Base-by-base conservation (phyloP, 2,329 filamentous ascomycete genomes). In the Colletotrichum liriopes region DNA sequence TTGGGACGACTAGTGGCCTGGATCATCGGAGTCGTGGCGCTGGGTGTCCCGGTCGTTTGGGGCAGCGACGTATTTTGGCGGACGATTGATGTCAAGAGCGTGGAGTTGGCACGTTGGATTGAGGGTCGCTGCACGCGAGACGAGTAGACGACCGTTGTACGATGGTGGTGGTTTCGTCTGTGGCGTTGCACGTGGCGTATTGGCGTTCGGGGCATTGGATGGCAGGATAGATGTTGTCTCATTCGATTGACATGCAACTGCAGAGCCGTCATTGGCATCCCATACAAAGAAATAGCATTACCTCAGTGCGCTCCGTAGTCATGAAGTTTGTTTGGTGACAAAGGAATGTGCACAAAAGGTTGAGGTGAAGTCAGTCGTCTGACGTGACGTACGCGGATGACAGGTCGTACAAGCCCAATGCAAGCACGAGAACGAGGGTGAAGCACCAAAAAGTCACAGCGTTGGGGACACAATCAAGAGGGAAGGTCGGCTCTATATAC, bases 61-160 rank as follows among this genome's bases (percentile, higher is more conserved):
- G 82, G 84, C 6, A 86, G 87, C 1, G 90, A 92, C 78, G 68
- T 92, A 4, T 91, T 91, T 76, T 91, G 88, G 87, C 83, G 89
- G 37, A 79, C 80, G 1, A 83, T 92, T 7, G 90, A 92, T 83
- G 85, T 77, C 82, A 75, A 71, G 47, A 72, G 72, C 12, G 75
- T 89, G 9, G 83, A 82, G 61, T 84, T 89, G 74, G 84, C 87
- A 3, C 81, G 84, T 54, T 87, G 86, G 82, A 71, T 89, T 35
- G 87, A 87, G 76, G 75, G 55, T 16, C 69, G 67, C n/a, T 75
- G 76, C 52, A 64, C 66, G 26, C 64, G 65, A 49, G 69, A 73
- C 9, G 62, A 62, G 39, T 71, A 71, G 43, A 29, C 43, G 14
- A 41, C 16, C 5, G 6, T n/a, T 5, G 12, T 23, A 9, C n/a